phyloP scores from a whole-genome alignment of 1,284 basidiomycete genomes.

The Fomitopsis schrenkii region DNA sequence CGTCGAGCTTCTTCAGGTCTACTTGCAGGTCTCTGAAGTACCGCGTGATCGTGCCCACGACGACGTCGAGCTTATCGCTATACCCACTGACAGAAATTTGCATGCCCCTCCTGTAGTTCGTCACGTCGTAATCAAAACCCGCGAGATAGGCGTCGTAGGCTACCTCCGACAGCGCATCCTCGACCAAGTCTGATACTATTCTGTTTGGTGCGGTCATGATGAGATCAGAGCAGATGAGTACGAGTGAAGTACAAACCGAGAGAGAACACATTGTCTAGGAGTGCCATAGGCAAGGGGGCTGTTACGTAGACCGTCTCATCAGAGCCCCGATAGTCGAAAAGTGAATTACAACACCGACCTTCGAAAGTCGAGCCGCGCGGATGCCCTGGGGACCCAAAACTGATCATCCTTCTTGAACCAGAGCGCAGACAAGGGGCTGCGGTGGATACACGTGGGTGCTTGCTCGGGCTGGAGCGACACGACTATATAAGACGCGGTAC shows the following conservation, averaged over 20 bases:
- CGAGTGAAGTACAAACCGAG: constrained; percentile 13
- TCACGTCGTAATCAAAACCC: constrained; percentile 50
- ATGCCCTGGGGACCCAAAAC: constrained; percentile 29
- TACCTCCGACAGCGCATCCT: constrained; percentile 25
- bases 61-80: constrained; percentile 59
- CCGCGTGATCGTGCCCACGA: constrained; percentile 36
- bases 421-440: constrained; percentile 14
- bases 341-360: constrained; percentile 11
- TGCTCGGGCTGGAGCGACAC: constrained; percentile 14
- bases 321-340: not conserved
- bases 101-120: constrained; percentile 42
- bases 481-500: not conserved
- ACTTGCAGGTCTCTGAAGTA: constrained; percentile 17
- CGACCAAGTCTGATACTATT: constrained; percentile 26
- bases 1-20: constrained; percentile 18
- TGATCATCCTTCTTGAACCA: constrained; percentile 31
- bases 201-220: constrained; percentile 42
- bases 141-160: constrained; percentile 69
- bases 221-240: not conserved
- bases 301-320: not conserved
- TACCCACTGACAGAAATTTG: constrained; percentile 51
- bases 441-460: constrained; percentile 16
- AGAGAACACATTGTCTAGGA: constrained; percentile 23
- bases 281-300: constrained; percentile 25
- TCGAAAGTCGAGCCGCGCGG: constrained; percentile 19